Base-by-base conservation (phyloP, 73 alveolate genomes). In the Blepharisma japonicum region DNA sequence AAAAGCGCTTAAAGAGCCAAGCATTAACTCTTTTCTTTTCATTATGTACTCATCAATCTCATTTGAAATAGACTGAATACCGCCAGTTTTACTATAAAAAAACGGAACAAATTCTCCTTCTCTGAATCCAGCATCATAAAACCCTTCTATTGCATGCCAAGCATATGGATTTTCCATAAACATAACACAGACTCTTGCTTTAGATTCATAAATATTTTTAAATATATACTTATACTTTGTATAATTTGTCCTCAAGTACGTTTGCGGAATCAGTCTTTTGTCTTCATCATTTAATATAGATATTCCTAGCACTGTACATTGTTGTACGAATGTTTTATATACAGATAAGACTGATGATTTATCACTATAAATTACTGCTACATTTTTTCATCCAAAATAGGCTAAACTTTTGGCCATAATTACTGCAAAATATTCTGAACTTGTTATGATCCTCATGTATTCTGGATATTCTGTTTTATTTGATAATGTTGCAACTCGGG, bases 101-200 rank as follows among this genome's bases (percentile, higher is more conserved):
- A 61, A 14, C 2, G 23, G 14, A 61, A 25, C 46, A 9, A 61
- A 61, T 14, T 61, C 74, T 0, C 74, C 74, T 61, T 39, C 23
- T 5, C 47, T 61, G 14, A 25, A n/a, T 5, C 74, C 74, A 14
- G 23, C 38, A 5, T 61, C 74, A 61, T 61, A 61, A 61, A 61
- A 25, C 3, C 74, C 74, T 61, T 61, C 74, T 18, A 61, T n/a
- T 39, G 47, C 14, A 39, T 14, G 23, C 14, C 14, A 61, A 14
- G 74, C 50, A 61, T 11, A 8, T 18, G 74, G 74, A 25, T 61
- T 39, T 20, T 39, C 47, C 38, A 61, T 14, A 61, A 25, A 8
- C 0, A 61, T 8, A 25, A 61, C 42, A 61, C 49, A 61, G 18
- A 20, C 14, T 5, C 14, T 61, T 61, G 23, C 74, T 14, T 20